phyloP scores from a whole-genome alignment of 2,329 filamentous ascomycete species.

The Aspergillus versicolor region DNA sequence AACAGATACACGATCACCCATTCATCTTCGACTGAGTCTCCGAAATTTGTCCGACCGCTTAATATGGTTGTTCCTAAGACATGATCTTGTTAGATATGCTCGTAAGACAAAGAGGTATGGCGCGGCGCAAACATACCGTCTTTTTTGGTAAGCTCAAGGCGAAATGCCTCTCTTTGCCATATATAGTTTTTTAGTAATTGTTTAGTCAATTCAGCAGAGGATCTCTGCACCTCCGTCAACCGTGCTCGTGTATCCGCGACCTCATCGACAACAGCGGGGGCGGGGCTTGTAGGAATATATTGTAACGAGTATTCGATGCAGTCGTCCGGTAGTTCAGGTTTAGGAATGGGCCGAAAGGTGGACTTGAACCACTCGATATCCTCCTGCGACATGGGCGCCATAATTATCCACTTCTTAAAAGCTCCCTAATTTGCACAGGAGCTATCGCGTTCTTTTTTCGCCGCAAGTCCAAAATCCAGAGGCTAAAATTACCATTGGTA shows the following conservation, averaged over 20 bases:
- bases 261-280: conserved; percentile 55
- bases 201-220: conserved; percentile 62
- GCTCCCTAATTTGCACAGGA: neutral
- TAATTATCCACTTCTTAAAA: conserved; percentile 13
- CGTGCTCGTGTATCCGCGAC: conserved; percentile 54
- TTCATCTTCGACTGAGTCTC: conserved; percentile 94
- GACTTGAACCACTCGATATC: conserved; percentile 66
- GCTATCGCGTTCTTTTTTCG: neutral
- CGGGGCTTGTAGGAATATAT: conserved; percentile 60
- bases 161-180: conserved; percentile 86
- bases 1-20: conserved; percentile 94
- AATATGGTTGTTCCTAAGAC: conserved; percentile 57
- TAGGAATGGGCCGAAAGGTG: conserved; percentile 65
- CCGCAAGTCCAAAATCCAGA: neutral
- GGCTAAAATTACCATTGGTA: conserved; percentile 20
- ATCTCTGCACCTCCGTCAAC: conserved; percentile 71
- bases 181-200: conserved; percentile 79
- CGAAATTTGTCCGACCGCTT: conserved; percentile 78
- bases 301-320: conserved; percentile 83
- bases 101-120: neutral
- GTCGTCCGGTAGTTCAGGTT: conserved; percentile 70
- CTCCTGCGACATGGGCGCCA: conserved; percentile 51
- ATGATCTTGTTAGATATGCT: conserved; percentile 8
- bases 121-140: conserved; percentile 51
- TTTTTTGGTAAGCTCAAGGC: conserved; percentile 62